These are phyloP conservation scores for Brettanomyces anomalus DNA, from an alignment of 805 yeast species.

Conservation along the genomic window DNA sequence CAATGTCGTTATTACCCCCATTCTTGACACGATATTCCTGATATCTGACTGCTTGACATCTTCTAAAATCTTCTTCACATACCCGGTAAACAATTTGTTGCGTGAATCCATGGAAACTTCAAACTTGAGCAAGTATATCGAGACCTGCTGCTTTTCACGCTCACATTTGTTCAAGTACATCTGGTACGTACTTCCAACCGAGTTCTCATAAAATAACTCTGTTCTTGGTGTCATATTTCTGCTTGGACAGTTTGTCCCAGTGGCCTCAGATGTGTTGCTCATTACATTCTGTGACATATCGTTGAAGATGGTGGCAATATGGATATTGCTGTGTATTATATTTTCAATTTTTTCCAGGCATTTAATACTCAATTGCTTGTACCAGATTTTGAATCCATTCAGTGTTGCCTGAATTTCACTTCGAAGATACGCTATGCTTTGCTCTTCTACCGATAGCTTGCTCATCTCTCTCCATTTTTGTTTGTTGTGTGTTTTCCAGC, in stretches of 20 bases:
- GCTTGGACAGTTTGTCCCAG: background rate
- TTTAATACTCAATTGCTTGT: background rate
- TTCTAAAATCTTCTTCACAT: conserved; percentile 1
- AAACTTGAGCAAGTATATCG: conserved; percentile 9
- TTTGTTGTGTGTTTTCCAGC: conserved; percentile 16
- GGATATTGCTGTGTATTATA: background rate
- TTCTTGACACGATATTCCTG: background rate
- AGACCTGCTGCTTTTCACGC: conserved; percentile 10
- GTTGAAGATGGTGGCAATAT: conserved; percentile 1
- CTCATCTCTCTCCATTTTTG: conserved; percentile 14
- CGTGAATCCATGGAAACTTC: conserved; percentile 10
- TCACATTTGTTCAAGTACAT: conserved; percentile 14
- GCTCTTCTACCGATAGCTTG: conserved; percentile 11
- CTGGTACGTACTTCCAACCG: conserved; percentile 18
- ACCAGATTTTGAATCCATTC: background rate
- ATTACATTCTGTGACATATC: background rate
- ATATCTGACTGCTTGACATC: background rate
- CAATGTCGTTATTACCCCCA: background rate
- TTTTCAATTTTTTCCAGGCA: background rate
- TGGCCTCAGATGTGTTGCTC: background rate
- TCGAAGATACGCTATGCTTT: conserved; percentile 12
- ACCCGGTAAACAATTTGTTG: conserved; percentile 4
- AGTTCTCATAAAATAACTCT: conserved; percentile 14
- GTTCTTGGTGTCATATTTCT: conserved; percentile 15
- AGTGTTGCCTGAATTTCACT: conserved; percentile 7